These are phyloP conservation scores for Glycine soja DNA, from an alignment of 306 rosid genomes.

Conservation along the genomic window DNA sequence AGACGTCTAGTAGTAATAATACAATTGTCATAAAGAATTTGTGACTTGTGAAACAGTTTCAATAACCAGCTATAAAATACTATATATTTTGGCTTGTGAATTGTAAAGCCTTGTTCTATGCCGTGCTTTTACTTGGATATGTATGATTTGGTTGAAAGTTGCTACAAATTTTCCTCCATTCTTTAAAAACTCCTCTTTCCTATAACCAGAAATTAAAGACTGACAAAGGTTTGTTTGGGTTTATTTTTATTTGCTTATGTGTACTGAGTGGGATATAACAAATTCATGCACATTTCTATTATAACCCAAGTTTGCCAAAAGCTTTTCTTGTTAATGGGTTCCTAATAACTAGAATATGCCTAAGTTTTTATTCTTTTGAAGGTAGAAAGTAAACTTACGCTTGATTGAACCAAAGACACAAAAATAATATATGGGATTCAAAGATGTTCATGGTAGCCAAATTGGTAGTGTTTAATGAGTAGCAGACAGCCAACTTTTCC, in stretches of 20 bases:
- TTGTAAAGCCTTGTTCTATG: neutral
- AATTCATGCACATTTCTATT: neutral
- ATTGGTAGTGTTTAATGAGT: slow-evolving; percentile 2
- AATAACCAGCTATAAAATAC: neutral
- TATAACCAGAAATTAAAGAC: neutral
- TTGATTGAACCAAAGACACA: neutral
- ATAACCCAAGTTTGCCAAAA: neutral
- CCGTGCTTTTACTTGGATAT: neutral
- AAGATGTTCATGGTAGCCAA: neutral
- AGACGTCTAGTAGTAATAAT: neutral
- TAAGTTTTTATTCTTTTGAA: neutral
- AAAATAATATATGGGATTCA: neutral
- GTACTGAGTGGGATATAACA: neutral
- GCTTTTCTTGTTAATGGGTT: neutral
- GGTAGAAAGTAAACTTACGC: neutral
- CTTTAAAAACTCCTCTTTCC: neutral
- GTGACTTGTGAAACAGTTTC: neutral
- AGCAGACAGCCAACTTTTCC: slow-evolving; percentile 1
- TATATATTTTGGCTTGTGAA: too few relatives aligned
- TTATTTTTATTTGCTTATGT: neutral
- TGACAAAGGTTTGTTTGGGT: neutral
- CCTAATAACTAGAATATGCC: neutral
- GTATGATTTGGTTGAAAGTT: neutral
- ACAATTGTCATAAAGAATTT: neutral
- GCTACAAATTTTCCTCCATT: neutral